A percentile compares a stretch with the other conserved stretches of the same genome.
These are phyloP conservation scores for Rhodamnia rubescens DNA, from an alignment of 345 rosid species.

Conservation along the genomic window DNA sequence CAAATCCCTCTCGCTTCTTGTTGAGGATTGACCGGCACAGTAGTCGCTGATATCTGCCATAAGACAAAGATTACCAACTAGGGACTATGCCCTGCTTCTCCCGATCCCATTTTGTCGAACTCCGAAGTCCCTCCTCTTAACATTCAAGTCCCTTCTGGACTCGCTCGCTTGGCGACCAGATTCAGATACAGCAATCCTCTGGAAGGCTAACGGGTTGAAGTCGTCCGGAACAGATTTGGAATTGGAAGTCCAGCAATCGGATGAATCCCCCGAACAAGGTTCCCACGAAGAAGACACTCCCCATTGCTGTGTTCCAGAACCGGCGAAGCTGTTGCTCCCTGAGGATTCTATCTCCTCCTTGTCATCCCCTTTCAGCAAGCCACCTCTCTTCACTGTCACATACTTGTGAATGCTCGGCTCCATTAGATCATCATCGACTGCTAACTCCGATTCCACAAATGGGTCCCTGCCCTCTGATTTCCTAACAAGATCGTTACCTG, in stretches of 20 bases:
- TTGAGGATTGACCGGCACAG: neutral
- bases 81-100: slow-evolving; percentile 14
- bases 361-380: slow-evolving; percentile 26
- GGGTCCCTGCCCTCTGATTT: slow-evolving; percentile 30
- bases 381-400: slow-evolving; percentile 68
- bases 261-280: slow-evolving; percentile 66
- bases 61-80: neutral
- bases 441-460: slow-evolving; percentile 53
- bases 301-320: slow-evolving; percentile 40
- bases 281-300: slow-evolving; percentile 51
- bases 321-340: slow-evolving; percentile 73
- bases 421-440: slow-evolving; percentile 41
- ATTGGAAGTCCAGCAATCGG: slow-evolving; percentile 55
- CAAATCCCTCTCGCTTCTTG: neutral
- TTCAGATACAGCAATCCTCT: slow-evolving; percentile 12
- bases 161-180: slow-evolving; percentile 6
- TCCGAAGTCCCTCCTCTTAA: slow-evolving; percentile 17
- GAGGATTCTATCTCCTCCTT: slow-evolving; percentile 82
- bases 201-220: slow-evolving; percentile 19
- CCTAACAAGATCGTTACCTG: neutral
- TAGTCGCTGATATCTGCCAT: neutral
- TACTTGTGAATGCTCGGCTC: slow-evolving; percentile 88
- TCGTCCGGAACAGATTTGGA: neutral
- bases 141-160: slow-evolving; percentile 19
- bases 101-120: slow-evolving; percentile 20